Base-by-base conservation (phyloP, 768 basidiomycete species). In the Lepiota venenata region DNA sequence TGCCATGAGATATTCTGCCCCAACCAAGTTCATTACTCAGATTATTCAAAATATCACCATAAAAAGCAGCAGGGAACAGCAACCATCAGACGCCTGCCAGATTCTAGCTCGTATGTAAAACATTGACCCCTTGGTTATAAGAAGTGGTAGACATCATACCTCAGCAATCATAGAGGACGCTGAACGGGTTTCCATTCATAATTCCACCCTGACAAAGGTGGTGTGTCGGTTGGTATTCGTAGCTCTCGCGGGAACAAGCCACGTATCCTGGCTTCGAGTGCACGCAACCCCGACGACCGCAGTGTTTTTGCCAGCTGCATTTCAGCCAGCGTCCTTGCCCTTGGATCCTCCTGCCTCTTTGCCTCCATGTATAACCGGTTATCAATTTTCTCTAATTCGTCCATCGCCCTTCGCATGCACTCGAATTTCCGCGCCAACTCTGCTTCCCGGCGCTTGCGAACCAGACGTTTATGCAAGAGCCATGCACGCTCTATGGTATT, bases 401-500 rank as follows among this genome's bases (percentile, higher is more conserved):
- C 85, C 88, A 97, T 93, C 14, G 95, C 95, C 60, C 71, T 71
- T 66, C 74, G 74, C 93, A 97, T 94, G 62, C 82, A 80, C 52
- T 83, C 78, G 63, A 86, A 93, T 69, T 95, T 95, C 69, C 85
- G 79, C 54, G 75, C 72, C 57, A 91, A 66, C 63, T 92, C 88
- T 35, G 75, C 82, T 25, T 85, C 80, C 42, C 88, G 78, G 57
- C 77, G 74, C 63, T 87, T 82, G 39, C 94, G 82, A 37, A 85
- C 56, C 63, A 90, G 85, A 27, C 94, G 81, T 59, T 82, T 78
- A 71, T 92, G 84, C 10, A 98, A 78, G 48, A 85, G 73, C 89
- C 90, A 98, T 3, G 94, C 94, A 29, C 94, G 83, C 59, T 92
- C 87, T 50, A 97, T 93, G 2, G 93, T 97, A 58, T 93, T 82